Evolutionary conservation across 306 rosid genomes (phyloP), one percentile per base, ranked within the genome.

Genomic region (Castanea mollissima): DNA sequence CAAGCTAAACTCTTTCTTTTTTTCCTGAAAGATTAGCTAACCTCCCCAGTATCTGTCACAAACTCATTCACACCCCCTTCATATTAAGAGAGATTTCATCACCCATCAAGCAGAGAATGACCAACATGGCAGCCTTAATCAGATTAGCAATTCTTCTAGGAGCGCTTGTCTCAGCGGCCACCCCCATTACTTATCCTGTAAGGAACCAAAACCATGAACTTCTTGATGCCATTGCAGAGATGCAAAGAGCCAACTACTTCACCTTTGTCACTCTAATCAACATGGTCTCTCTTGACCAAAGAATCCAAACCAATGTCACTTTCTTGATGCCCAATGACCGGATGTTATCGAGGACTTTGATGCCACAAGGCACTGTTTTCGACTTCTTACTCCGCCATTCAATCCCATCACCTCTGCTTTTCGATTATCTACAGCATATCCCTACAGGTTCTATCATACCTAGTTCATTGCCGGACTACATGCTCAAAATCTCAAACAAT

Each of bases 301-400:
- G 79, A 35, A 74, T 89, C 5, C 69, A 74, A 13, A 84, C 69
- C 2, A 89, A 91, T 6, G 68, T 89, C 25, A 91, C 96, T 21
- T 89, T 89, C 89, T 81, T 91, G 84, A 91, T 91, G 93, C 96
- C 96, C 2, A 89, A 87, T 49, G 93, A 91, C 75, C 75, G 89
- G 16, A 81, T 72, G 81, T 80, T 91, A 0, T 84, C 93, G 2
- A 86, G 73, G 62, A 49, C 79, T 57, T 29, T 19, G 1, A 35
- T 87, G 6, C 79, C 73, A 44, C 81, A 64, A 23, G 82, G 83
- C 1, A 55, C 67, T 0, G 27, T 86, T 52, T 32, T 86, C 1
- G 29, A 55, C 21, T 91, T 91, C 83, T 80, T 91, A 73, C 86
- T 87, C 21, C 83, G 84, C 73, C 96, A 89, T 77, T 89, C 96